These are phyloP conservation scores for Yamadazyma triangularis DNA, from an alignment of 1,139 yeast species.

Conservation along the genomic window DNA sequence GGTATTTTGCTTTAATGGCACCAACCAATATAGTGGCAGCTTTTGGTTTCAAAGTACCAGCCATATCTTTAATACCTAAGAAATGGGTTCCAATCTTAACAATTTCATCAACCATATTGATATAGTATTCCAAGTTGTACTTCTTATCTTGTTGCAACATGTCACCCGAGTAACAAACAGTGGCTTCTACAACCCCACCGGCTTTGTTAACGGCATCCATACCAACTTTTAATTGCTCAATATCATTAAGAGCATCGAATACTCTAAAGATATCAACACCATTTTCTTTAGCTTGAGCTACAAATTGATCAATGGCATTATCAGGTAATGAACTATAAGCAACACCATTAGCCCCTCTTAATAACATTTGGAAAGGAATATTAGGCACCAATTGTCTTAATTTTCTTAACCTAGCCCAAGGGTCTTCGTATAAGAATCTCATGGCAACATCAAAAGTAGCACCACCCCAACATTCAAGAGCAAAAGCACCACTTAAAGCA, in stretches of 20 bases:
- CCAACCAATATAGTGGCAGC: conserved; percentile 84
- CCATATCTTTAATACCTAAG: conserved; percentile 98
- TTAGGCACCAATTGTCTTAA: conserved; percentile 90
- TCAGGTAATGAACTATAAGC: conserved; percentile 97
- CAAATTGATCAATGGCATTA: conserved; percentile 97
- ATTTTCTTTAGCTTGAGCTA: conserved; percentile 85
- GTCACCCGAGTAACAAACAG: conserved; percentile 98
- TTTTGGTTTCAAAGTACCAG: conserved; percentile 94
- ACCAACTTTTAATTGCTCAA: conserved; percentile 96
- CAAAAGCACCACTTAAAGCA: conserved; percentile 87
- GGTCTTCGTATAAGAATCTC: conserved; percentile 98
- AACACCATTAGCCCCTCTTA: conserved; percentile 99
- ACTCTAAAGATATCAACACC: conserved; percentile 98
- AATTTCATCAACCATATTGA: conserved; percentile 74
- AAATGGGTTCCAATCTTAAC: conserved; percentile 95
- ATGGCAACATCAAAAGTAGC: conserved; percentile 98
- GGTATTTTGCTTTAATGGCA: conserved; percentile 78
- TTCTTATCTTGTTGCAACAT: conserved; percentile 94
- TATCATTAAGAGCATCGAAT: conserved; percentile 93
- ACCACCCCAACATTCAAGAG: conserved; percentile 99
- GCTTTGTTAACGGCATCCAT: conserved; percentile 97
- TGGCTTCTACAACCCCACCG: conserved; percentile 98
- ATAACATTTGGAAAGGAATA: conserved; percentile 97
- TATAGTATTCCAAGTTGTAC: conserved; percentile 87
- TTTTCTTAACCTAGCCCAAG: conserved; percentile 93